Evolutionary conservation across 1,284 basidiomycete species (phyloP).

Genomic region (Cutaneotrichosporon sp.): DNA sequence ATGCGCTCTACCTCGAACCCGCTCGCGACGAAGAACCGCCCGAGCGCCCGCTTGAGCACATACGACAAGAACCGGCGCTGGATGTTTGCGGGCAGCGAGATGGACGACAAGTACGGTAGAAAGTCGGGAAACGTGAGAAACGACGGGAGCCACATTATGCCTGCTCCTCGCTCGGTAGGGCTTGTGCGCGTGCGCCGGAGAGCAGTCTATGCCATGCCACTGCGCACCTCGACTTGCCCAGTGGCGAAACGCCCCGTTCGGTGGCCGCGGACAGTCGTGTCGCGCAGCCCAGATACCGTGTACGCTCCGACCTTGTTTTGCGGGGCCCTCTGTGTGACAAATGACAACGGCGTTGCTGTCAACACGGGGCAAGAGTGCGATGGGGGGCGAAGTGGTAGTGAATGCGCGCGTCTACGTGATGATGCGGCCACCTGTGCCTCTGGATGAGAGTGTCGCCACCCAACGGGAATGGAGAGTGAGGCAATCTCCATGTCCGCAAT

Average conservation of each 20-base stretch:
- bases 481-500: background rate
- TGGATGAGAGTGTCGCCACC: background rate
- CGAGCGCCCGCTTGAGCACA: slow-evolving; percentile 73
- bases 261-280: too few species aligned
- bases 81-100: slow-evolving; percentile 69
- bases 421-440: too few species aligned
- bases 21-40: slow-evolving; percentile 78
- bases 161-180: background rate
- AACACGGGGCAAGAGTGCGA: too few species aligned
- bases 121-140: slow-evolving; percentile 35
- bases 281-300: too few species aligned
- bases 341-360: too few species aligned
- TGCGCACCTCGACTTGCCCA: background rate
- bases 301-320: too few species aligned
- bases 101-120: slow-evolving; percentile 35
- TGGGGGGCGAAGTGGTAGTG: too few species aligned
- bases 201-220: background rate
- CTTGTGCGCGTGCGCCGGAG: background rate
- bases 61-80: slow-evolving; percentile 87
- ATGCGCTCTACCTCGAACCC: slow-evolving; percentile 81
- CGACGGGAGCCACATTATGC: slow-evolving; percentile 36
- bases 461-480: background rate
- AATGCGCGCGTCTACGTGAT: too few species aligned
- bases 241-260: background rate
- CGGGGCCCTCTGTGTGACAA: too few species aligned